These are phyloP conservation scores for Apophysomyces ossiformis DNA, from an alignment of 371 early-diverging fungal species.

Conservation along the genomic window DNA sequence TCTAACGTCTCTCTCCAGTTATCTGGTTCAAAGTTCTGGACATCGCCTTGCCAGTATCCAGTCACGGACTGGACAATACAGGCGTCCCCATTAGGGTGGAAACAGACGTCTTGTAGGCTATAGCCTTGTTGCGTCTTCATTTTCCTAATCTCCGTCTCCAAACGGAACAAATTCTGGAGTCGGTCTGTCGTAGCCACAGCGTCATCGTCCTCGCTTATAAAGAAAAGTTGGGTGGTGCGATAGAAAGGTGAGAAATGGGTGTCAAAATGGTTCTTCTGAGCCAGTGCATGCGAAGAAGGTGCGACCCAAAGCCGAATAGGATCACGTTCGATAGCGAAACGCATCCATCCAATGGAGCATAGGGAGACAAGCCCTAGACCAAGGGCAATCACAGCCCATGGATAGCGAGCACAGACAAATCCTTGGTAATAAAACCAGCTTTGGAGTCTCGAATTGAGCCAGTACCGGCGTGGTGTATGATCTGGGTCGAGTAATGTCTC, in stretches of 20 bases:
- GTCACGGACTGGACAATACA: slow-evolving; percentile 78
- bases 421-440: slow-evolving; percentile 75
- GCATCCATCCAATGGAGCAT: slow-evolving; percentile 64
- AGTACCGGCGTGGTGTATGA: slow-evolving; percentile 60
- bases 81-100: slow-evolving; percentile 68
- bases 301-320: slow-evolving; percentile 78
- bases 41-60: slow-evolving; percentile 75
- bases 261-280: slow-evolving; percentile 73
- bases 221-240: slow-evolving; percentile 71
- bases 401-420: slow-evolving; percentile 63
- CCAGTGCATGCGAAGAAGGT: slow-evolving; percentile 63
- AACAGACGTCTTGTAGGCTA: slow-evolving; percentile 69
- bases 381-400: slow-evolving; percentile 58
- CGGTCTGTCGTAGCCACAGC: slow-evolving; percentile 56
- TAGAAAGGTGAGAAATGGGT: slow-evolving; percentile 76
- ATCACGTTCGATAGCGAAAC: slow-evolving; percentile 62
- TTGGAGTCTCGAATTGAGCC: slow-evolving; percentile 63
- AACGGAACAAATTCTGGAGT: slow-evolving; percentile 53
- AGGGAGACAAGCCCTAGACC: slow-evolving; percentile 52
- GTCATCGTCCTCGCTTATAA: slow-evolving; percentile 52
- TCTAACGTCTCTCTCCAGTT: slow-evolving; percentile 53
- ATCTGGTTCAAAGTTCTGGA: slow-evolving; percentile 48
- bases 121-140: slow-evolving; percentile 41
- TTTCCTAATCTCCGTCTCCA: slow-evolving; percentile 58
- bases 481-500: slow-evolving; percentile 60